Percentiles rank a stretch among this genome's conserved stretches.
Evolutionary conservation across 805 yeast species (phyloP).

Genomic region (Gaillardinia entomophila): DNA sequence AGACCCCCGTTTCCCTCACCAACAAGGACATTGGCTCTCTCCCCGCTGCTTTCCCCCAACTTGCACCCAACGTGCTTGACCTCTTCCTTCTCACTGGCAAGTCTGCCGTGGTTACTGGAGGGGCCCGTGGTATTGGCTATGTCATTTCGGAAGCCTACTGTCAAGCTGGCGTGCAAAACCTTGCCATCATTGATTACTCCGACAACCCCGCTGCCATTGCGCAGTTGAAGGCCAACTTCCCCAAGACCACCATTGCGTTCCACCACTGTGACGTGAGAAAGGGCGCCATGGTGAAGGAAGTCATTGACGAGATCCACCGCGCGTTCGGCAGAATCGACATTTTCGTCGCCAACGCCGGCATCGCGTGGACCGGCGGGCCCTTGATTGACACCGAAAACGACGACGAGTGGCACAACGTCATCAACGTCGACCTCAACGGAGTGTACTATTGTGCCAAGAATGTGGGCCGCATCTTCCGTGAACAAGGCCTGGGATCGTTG

Average conservation of each 20-base stretch:
- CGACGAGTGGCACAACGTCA: constrained; percentile 64
- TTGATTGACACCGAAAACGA: constrained; percentile 40
- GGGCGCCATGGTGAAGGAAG: constrained; percentile 28
- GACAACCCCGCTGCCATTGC: constrained; percentile 20
- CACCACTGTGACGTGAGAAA: constrained; percentile 36
- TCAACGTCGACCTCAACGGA: constrained; percentile 73
- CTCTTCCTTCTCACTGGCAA: constrained; percentile 26
- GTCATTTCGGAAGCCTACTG: constrained; percentile 31
- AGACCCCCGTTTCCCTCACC: constrained; percentile 15
- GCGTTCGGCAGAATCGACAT: constrained; percentile 35
- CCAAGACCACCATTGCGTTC: constrained; percentile 26
- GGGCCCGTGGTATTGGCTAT: constrained; percentile 33
- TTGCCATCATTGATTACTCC: constrained; percentile 38
- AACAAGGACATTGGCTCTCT: constrained; percentile 34
- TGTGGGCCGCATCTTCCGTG: constrained; percentile 66
- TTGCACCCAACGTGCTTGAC: constrained; percentile 20
- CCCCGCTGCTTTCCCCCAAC: constrained; percentile 30
- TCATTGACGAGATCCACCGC: constrained; percentile 22
- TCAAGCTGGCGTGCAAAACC: constrained; percentile 29
- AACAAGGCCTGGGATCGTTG: constrained; percentile 71
- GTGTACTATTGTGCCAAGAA: constrained; percentile 75
- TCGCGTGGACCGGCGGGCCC: constrained; percentile 42
- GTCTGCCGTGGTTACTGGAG: constrained; percentile 32
- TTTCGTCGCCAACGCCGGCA: constrained; percentile 44
- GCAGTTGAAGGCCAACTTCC: constrained; percentile 21